Evolutionary conservation across 257 asterid genomes (phyloP).

Genomic region (Gentiana macrophylla): DNA sequence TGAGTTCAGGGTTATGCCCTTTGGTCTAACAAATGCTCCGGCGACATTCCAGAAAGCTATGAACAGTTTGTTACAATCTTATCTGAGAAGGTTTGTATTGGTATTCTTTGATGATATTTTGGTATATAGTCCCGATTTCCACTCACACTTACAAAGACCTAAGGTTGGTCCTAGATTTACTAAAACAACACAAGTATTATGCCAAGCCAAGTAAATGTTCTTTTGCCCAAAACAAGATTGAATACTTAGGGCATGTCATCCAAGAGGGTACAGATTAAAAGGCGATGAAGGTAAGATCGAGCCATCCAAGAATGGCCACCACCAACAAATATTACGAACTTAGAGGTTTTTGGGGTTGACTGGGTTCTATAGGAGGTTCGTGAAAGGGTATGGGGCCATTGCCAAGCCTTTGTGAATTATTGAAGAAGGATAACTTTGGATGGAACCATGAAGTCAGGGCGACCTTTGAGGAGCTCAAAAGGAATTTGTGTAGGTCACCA

Average conservation of each 20-base stretch:
- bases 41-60: neutral
- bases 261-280: neutral
- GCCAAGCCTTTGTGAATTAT: too few species aligned
- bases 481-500: too few species aligned
- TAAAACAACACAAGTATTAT: neutral
- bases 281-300: neutral
- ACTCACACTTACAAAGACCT: neutral
- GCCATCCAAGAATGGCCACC: too few species aligned
- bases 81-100: neutral
- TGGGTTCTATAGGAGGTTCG: too few species aligned
- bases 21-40: too few species aligned
- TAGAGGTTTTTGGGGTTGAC: too few species aligned
- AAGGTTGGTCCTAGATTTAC: accelerated
- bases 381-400: too few species aligned
- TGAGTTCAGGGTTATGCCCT: too few species aligned
- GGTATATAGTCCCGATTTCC: neutral
- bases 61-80: neutral
- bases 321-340: too few species aligned
- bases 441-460: too few species aligned
- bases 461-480: too few species aligned
- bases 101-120: neutral
- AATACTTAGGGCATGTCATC: neutral
- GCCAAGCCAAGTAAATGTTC: neutral
- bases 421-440: too few species aligned
- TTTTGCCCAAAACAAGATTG: neutral